Evolutionary conservation across 1,284 basidiomycete species (phyloP).

Genomic region (Ceratobasidium sp.): DNA sequence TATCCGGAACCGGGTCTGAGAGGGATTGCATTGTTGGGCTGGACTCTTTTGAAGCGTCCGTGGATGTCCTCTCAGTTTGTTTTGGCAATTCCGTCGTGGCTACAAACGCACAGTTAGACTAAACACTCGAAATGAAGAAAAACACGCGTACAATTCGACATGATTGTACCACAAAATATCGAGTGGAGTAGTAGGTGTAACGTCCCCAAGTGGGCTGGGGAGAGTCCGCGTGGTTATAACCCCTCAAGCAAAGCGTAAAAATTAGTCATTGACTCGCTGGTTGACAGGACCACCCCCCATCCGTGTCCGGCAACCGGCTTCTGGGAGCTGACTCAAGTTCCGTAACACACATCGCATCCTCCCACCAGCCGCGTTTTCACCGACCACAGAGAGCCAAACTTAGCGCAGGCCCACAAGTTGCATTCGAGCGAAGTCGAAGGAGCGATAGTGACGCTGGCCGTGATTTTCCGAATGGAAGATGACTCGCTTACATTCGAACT

Average conservation of each 20-base stretch:
- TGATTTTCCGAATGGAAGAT: neutral
- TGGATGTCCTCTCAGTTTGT: neutral
- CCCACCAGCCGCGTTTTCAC: neutral
- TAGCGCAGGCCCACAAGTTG: neutral
- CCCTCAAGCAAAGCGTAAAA: neutral
- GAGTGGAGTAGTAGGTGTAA: too few species aligned
- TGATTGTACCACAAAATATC: too few species aligned
- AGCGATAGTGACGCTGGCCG: neutral
- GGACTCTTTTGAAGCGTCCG: neutral
- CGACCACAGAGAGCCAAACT: neutral
- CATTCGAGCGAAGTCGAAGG: neutral
- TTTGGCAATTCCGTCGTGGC: neutral
- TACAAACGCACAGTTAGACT: neutral
- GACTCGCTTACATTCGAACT: neutral
- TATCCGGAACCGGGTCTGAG: neutral
- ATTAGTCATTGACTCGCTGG: conserved; percentile 12
- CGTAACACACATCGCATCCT: neutral
- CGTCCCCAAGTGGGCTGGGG: too few species aligned
- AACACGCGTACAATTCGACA: too few species aligned
- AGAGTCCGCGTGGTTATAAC: neutral
- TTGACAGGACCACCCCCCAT: neutral
- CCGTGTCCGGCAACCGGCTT: neutral
- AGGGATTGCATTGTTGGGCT: neutral
- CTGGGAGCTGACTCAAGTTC: neutral
- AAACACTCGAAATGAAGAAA: too few species aligned